These are phyloP conservation scores for Clavariopsis aquatica DNA, from an alignment of 495 filamentous ascomycete species.

Conservation along the genomic window DNA sequence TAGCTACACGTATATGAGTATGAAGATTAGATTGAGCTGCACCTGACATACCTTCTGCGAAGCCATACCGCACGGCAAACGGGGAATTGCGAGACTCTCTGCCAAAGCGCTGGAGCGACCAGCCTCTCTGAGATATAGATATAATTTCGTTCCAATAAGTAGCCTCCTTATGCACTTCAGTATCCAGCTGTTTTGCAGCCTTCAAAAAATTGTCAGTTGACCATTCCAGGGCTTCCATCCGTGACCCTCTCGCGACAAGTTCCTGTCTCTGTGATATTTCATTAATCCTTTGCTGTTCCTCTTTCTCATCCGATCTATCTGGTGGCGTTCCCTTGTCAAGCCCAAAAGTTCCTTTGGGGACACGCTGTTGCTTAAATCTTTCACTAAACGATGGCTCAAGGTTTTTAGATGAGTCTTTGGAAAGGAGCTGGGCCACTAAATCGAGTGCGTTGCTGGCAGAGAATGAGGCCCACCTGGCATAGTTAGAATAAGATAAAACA, in stretches of 20 bases:
- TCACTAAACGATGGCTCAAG: constrained; percentile 69
- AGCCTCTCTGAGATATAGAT: constrained; percentile 76
- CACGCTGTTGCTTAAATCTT: constrained; percentile 55
- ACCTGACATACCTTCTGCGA: constrained; percentile 63
- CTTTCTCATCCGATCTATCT: constrained; percentile 46
- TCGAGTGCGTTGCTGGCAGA: constrained; percentile 71
- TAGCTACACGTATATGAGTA: constrained; percentile 50
- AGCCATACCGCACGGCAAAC: constrained; percentile 85
- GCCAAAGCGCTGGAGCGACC: constrained; percentile 75
- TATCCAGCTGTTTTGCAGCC: constrained; percentile 69
- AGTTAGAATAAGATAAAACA: background rate
- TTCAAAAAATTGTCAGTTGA: constrained; percentile 74
- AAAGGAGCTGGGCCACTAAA: constrained; percentile 79
- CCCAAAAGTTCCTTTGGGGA: constrained; percentile 76
- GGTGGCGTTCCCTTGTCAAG: constrained; percentile 65
- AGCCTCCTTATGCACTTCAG: constrained; percentile 73
- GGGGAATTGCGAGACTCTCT: constrained; percentile 62
- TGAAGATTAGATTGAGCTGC: background rate
- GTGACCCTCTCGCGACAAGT: constrained; percentile 72
- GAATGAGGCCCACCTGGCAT: constrained; percentile 55
- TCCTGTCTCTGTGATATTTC: constrained; percentile 56
- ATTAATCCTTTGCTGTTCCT: constrained; percentile 40
- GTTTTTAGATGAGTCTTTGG: constrained; percentile 69
- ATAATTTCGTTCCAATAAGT: constrained; percentile 88
- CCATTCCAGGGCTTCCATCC: constrained; percentile 70